Conservation (phyloP, 345 rosid species). For the Litchi chinensis region DNA sequence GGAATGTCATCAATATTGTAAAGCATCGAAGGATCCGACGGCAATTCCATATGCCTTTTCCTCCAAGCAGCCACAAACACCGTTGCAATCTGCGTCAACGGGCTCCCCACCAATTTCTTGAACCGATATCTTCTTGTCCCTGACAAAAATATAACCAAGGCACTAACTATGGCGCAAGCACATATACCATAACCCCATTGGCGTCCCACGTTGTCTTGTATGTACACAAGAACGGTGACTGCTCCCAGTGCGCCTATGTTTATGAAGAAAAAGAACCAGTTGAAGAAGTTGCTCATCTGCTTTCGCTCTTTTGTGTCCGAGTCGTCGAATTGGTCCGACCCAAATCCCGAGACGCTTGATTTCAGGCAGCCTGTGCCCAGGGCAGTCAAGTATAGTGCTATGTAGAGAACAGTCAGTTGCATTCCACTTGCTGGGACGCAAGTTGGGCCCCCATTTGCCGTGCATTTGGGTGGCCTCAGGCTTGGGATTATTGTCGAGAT, state of each 20-base stretch:
- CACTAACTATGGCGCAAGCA: constrained; percentile 66
- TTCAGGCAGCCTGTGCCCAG: constrained; percentile 95
- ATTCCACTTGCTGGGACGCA: constrained; percentile 65
- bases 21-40: constrained; percentile 57
- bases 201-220: constrained; percentile 84
- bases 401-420: constrained; percentile 69
- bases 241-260: constrained; percentile 81
- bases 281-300: constrained; percentile 79
- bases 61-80: constrained; percentile 69
- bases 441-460: constrained; percentile 22
- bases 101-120: constrained; percentile 86
- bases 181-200: constrained; percentile 92
- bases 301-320: constrained; percentile 56
- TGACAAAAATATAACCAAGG: constrained; percentile 56
- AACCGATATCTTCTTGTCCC: constrained; percentile 85
- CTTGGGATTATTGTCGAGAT: constrained; percentile 79
- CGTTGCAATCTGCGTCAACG: constrained; percentile 85
- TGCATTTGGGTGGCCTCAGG: constrained; percentile 80
- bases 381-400: constrained; percentile 80
- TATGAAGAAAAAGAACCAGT: constrained; percentile 94
- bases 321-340: constrained; percentile 94
- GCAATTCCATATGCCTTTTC: constrained; percentile 57
- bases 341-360: constrained; percentile 95
- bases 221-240: constrained; percentile 85
- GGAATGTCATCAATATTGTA: constrained; percentile 57